Percentiles rank a stretch among this genome's conserved stretches.
Evolutionary conservation across 2,329 filamentous ascomycete species (phyloP).

Genomic region (Cyphellophora europaea): DNA sequence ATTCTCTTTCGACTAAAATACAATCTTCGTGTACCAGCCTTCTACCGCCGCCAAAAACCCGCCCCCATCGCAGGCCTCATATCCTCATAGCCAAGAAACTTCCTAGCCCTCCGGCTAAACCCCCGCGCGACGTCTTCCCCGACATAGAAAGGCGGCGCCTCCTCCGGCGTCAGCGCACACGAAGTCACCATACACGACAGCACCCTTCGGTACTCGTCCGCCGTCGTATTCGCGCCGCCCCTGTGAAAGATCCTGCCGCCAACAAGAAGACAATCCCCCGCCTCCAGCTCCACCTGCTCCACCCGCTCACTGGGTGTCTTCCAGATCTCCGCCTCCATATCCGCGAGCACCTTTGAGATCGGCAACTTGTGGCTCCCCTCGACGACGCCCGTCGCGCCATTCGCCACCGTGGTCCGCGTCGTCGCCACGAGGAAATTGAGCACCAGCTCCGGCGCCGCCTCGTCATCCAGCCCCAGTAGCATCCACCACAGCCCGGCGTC

Average conservation of each 20-base stretch:
- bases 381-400: neutral
- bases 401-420: neutral
- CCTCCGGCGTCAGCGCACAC: too few relatives aligned
- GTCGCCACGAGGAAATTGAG: slow-evolving; percentile 4
- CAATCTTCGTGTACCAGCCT: too few relatives aligned
- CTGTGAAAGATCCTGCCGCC: slow-evolving; percentile 1
- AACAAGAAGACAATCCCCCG: neutral
- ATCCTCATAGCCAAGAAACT: too few relatives aligned
- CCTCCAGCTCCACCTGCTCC: neutral
- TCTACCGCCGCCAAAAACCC: too few relatives aligned
- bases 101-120: too few relatives aligned
- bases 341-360: too few relatives aligned
- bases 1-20: too few relatives aligned
- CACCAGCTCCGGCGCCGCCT: neutral
- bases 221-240: neutral
- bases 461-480: neutral
- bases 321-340: neutral
- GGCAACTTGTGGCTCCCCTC: neutral
- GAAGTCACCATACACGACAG: too few relatives aligned
- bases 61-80: too few relatives aligned
- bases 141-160: too few relatives aligned
- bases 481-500: neutral
- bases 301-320: neutral
- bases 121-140: too few relatives aligned
- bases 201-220: neutral